Base-by-base conservation (phyloP, 202 grass and related monocot genomes). In the Panicum hallii region DNA sequence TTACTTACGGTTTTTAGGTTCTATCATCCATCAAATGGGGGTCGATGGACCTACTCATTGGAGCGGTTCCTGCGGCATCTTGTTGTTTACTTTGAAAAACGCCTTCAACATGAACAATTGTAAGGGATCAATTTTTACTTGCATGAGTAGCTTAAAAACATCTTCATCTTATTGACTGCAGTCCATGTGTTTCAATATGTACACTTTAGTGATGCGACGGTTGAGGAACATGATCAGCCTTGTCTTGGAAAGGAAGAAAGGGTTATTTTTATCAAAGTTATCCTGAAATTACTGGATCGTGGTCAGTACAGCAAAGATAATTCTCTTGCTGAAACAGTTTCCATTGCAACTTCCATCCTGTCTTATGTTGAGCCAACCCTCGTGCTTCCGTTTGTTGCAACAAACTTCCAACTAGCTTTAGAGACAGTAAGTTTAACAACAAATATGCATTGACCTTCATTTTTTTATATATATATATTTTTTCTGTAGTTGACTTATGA, bases 11-110 rank as follows among this genome's bases (percentile, higher is more conserved):
- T 60, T 81, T 84, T 58, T 83, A 98, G 96, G 84, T 98, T 95
- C 80, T 98, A 98, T 72, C 96, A 98, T 89, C 96, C 96, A 70
- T 98, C 96, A 56, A 98, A 98, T 91, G 96, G 93, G 73, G 96
- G 96, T 80, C 93, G 88, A 16, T 98, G 96, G 96, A 98, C 93
- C 65, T 89, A 94, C 67, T 89, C 91, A 54, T 76, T 98, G 85
- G 91, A 93, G 82, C 87, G 85, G 41, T 98, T 98, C 82, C 81
- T 98, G 85, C 89, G 93, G n/a, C 84, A 90, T 82, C 89, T 98
- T 45, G 84, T 98, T 70, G 63, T 94, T 87, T 92, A 88, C 66
- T 98, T 98, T 52, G 89, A 92, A 85, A 92, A 93, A 40, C 93
- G 93, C n/a, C 91, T 98, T 92, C 84, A 90, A 74, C 47, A 83